Base-by-base conservation (phyloP, 768 basidiomycete genomes). In the Mycena amicta region DNA sequence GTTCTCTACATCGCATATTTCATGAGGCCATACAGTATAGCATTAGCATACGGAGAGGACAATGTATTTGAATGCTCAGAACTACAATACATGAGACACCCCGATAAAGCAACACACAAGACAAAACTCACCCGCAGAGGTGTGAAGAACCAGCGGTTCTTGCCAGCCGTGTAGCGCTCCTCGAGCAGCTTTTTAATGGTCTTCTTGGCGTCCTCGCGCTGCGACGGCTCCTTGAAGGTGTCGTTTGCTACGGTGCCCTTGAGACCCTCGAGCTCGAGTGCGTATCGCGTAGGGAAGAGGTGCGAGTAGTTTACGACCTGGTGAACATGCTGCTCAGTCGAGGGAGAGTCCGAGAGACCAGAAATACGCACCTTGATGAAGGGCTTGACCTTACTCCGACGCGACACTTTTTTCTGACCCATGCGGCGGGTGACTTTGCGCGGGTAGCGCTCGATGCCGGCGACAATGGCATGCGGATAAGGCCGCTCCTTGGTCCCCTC, bases 111-210 rank as follows among this genome's bases (percentile, higher is more conserved):
- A 16, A 45, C 5, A 26, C 8, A 28, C 23, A 25, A 49, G 12
- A 49, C 27, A 5, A 49, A 23, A 49, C 80, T 73, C 81, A 93
- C 92, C 72, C 87, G 86, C 64, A 94, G 86, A 55, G 89, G 73
- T 62, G 86, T 83, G 88, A 95, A 95, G 85, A 95, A 98, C 95
- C 95, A 98, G 76, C 88, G 88, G 87, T 97, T 98, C 87, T 96
- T 95, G 59, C 97, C 97, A 52, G 80, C 77, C 50, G 82, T 82
- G 86, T 98, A 97, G 59, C 95, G 83, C 71, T 98, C 95, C 86
- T 98, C 97, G 53, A 99, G 77, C 74, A 92, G 74, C 79, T 96
- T 97, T 87, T 97, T 98, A 75, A 98, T 86, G 66, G 80, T 87
- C 85, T 98, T 98, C 81, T 96, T 97, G 49, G 93, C 85, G 66